Conservation (phyloP, 1,284 basidiomycete genomes). For the Cryptococcus sp. region DNA sequence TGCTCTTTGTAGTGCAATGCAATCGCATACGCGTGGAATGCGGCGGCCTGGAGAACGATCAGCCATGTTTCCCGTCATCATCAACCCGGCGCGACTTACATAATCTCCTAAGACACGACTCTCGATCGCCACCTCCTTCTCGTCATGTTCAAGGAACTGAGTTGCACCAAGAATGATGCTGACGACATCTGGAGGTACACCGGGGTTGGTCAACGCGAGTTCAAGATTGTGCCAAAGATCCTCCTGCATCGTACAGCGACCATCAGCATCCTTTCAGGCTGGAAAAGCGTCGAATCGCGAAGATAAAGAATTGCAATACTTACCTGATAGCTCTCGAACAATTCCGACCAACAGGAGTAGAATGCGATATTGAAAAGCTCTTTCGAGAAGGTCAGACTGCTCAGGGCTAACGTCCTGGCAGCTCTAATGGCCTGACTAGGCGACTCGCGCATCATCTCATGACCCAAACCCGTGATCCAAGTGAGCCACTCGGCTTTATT, state of each 20-base stretch:
- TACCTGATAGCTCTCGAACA: conserved; percentile 95
- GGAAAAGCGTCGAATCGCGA: neutral
- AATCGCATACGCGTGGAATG: conserved; percentile 95
- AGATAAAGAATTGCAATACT: conserved; percentile 23
- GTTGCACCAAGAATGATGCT: conserved; percentile 93
- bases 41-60: conserved; percentile 60
- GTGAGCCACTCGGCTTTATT: conserved; percentile 90
- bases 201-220: conserved; percentile 75
- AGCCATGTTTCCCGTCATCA: neutral
- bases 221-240: conserved; percentile 91
- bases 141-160: conserved; percentile 99
- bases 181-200: conserved; percentile 86
- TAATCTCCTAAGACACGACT: conserved; percentile 91
- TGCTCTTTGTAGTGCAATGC: conserved; percentile 98
- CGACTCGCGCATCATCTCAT: conserved; percentile 97
- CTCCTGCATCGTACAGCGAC: conserved; percentile 61
- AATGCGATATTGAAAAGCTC: conserved; percentile 99
- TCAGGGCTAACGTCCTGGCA: conserved; percentile 90
- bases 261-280: conserved; percentile 8
- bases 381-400: conserved; percentile 86
- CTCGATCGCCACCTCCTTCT: conserved; percentile 93
- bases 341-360: conserved; percentile 94
- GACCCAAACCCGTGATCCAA: conserved; percentile 91
- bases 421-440: conserved; percentile 96
- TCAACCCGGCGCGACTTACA: conserved; percentile 46